Percentiles rank a stretch among this genome's conserved stretches.
These are phyloP conservation scores for Xylariaceae sp. DNA, from an alignment of 2,329 filamentous ascomycete species.

Conservation along the genomic window DNA sequence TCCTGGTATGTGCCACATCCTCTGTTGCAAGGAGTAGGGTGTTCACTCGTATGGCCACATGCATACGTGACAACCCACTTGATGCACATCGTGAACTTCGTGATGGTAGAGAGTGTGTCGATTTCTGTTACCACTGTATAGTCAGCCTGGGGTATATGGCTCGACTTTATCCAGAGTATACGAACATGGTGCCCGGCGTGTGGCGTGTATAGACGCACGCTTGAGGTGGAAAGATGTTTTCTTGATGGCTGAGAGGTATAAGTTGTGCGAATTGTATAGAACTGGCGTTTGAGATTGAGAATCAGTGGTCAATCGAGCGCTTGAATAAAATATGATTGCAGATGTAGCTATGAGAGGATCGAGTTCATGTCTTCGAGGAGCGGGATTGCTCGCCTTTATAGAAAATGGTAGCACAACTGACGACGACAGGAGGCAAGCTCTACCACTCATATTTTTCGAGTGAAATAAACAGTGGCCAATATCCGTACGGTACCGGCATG, in stretches of 20 bases:
- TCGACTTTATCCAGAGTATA: too few relatives aligned
- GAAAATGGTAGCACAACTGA: constrained; percentile 12
- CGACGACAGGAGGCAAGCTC: too few relatives aligned
- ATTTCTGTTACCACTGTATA: too few relatives aligned
- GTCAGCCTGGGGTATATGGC: too few relatives aligned
- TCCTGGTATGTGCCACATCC: neutral
- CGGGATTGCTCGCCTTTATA: constrained; percentile 25
- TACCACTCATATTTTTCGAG: constrained; percentile 12
- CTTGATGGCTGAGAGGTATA: too few relatives aligned
- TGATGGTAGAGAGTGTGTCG: too few relatives aligned
- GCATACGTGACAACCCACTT: constrained; percentile 19
- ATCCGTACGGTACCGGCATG: constrained; percentile 8
- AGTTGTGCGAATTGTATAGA: too few relatives aligned
- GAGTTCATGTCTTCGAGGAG: constrained; percentile 17
- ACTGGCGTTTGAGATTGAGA: too few relatives aligned
- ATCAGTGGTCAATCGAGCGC: too few relatives aligned
- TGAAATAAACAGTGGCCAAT: constrained; percentile 5
- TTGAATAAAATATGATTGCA: neutral
- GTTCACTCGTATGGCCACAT: constrained; percentile 18
- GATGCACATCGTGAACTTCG: constrained; percentile 26
- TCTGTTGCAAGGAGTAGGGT: constrained; percentile 14
- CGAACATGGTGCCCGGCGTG: too few relatives aligned
- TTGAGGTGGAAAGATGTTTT: too few relatives aligned
- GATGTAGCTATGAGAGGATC: constrained; percentile 11
- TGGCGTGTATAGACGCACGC: too few relatives aligned